Percentiles rank a stretch among this genome's conserved stretches.
phyloP scores from a whole-genome alignment of 1,139 yeast species.

The Suzukiozyma palmioleophila region DNA sequence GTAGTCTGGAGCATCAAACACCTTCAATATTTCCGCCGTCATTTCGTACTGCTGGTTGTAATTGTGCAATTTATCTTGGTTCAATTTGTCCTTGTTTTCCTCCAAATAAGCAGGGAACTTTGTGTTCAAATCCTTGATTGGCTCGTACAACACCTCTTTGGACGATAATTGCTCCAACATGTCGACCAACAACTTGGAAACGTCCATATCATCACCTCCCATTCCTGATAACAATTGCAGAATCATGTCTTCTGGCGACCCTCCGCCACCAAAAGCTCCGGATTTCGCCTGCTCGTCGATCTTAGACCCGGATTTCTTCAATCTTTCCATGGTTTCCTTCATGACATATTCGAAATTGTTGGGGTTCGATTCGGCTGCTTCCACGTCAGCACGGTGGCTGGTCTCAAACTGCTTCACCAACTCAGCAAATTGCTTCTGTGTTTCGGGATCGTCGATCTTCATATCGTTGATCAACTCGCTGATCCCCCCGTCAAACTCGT shows the following conservation, averaged over 20 bases:
- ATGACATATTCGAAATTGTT: constrained; percentile 70
- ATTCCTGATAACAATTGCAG: constrained; percentile 50
- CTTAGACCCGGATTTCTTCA: constrained; percentile 63
- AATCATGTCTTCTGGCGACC: constrained; percentile 56
- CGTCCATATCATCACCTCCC: constrained; percentile 49
- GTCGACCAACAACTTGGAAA: constrained; percentile 64
- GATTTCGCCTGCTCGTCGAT: constrained; percentile 60
- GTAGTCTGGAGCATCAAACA: constrained; percentile 55
- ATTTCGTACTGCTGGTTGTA: constrained; percentile 55
- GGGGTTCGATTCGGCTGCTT: constrained; percentile 28
- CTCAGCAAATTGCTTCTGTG: constrained; percentile 52
- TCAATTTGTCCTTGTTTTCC: constrained; percentile 41
- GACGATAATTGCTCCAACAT: constrained; percentile 83
- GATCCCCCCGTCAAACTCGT: constrained; percentile 48
- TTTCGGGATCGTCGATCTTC: constrained; percentile 54
- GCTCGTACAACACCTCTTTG: constrained; percentile 83
- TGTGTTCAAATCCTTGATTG: constrained; percentile 73
- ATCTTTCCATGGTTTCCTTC: constrained; percentile 74
- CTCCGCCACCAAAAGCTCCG: constrained; percentile 41
- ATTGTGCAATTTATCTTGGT: constrained; percentile 44
- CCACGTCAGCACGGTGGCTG: constrained; percentile 31
- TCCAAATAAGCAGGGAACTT: constrained; percentile 65
- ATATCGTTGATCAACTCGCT: constrained; percentile 57
- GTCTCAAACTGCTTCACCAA: constrained; percentile 44
- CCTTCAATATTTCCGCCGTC: constrained; percentile 48